phyloP scores from a whole-genome alignment of 176 grass and related monocot genomes.

The Melocanna baccifera region DNA sequence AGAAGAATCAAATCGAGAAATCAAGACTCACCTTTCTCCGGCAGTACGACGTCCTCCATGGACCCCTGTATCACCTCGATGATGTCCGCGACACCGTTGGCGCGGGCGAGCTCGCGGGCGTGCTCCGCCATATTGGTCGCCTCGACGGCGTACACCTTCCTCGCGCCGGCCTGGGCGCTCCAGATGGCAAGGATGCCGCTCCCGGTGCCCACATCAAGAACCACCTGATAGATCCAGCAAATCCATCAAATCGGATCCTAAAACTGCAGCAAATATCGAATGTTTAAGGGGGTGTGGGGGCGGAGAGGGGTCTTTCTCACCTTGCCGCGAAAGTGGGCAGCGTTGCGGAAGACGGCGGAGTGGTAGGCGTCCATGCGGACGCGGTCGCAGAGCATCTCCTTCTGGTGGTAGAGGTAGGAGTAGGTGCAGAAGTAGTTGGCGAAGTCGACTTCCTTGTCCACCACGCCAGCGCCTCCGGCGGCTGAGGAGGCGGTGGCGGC shows the following conservation, averaged over 20 bases:
- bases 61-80: conserved; percentile 90
- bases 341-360: conserved; percentile 83
- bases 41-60: conserved; percentile 74
- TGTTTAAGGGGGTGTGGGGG: not conserved
- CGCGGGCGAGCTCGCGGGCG: conserved; percentile 77
- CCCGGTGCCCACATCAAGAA: conserved; percentile 90
- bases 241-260: not conserved
- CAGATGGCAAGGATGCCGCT: conserved; percentile 97
- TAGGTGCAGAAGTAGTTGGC: conserved; percentile 99
- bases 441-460: conserved; percentile 94
- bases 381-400: conserved; percentile 98
- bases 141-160: conserved; percentile 94
- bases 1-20: not conserved
- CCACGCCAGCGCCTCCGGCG: conserved; percentile 6
- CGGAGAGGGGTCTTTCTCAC: conserved; percentile 8
- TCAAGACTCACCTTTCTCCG: conserved; percentile 70
- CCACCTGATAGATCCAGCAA: conserved; percentile 56
- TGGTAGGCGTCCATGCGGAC: conserved; percentile 95
- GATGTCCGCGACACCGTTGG: conserved; percentile 63
- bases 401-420: conserved; percentile 88
- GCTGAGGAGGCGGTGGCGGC: not conserved
- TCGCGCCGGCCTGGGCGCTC: conserved; percentile 89
- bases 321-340: conserved; percentile 82
- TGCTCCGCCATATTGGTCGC: conserved; percentile 95
- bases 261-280: not conserved